phyloP scores from a whole-genome alignment of 352 stramenopile genomes.

The Phytophthora fragariaefolia region DNA sequence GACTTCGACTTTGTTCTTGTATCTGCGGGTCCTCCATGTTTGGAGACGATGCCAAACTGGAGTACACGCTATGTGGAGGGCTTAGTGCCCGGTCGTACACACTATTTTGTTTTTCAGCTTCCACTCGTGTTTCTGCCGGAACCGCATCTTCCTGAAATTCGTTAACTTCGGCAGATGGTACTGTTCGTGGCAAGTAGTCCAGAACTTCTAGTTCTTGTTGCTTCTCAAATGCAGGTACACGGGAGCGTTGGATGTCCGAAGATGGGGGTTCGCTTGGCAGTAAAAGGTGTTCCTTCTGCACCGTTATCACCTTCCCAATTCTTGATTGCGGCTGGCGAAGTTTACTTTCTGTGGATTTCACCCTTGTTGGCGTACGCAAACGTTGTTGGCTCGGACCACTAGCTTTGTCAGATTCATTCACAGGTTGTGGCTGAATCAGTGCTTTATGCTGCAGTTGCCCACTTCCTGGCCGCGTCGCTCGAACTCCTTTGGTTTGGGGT shows the following conservation, averaged over 20 bases:
- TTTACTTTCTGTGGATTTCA: conserved; percentile 19
- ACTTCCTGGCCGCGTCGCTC: conserved; percentile 9
- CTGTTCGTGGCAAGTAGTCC: not conserved
- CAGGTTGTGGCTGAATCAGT: not conserved
- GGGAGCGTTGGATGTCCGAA: not conserved
- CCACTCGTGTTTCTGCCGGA: not conserved
- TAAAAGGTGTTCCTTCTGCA: not conserved
- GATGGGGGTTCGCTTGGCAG: not conserved
- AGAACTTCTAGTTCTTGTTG: not conserved
- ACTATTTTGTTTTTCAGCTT: not conserved
- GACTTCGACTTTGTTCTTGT: conserved; percentile 3
- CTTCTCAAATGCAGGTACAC: not conserved
- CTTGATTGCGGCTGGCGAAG: conserved; percentile 16
- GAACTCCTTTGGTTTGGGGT: conserved; percentile 4
- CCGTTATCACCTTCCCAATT: conserved; percentile 3
- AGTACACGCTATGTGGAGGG: conserved; percentile 6
- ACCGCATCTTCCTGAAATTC: conserved; percentile 1
- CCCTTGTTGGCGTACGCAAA: conserved; percentile 17
- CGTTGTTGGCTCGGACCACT: conserved; percentile 2
- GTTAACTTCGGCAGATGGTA: conserved; percentile 1
- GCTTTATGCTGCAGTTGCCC: conserved; percentile 9
- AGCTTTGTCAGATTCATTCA: not conserved
- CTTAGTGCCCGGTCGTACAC: not conserved
- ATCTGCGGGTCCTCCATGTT: not conserved
- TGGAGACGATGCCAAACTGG: not conserved